Conservation (phyloP, 768 basidiomycete species). For the Calocybe indica region DNA sequence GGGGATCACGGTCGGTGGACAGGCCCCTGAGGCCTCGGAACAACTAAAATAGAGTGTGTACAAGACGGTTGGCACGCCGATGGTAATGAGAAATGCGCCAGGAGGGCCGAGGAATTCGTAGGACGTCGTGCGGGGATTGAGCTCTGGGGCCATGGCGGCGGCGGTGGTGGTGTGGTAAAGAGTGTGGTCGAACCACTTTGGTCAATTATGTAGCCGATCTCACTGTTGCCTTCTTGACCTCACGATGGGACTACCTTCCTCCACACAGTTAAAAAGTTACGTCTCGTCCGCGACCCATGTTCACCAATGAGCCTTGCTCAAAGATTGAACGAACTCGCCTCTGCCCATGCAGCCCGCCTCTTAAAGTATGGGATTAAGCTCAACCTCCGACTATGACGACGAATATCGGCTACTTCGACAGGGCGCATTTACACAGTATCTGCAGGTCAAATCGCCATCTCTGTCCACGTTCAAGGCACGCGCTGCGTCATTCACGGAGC, state of each 20-base stretch:
- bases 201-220: no score
- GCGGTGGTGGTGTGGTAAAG: no score
- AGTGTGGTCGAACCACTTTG: no score
- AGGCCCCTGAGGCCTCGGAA: constrained; percentile 57
- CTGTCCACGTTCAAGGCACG: constrained; percentile 6
- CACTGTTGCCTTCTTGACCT: no score
- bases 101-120: constrained; percentile 85
- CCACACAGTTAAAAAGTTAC: background rate
- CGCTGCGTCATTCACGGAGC: background rate
- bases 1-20: constrained; percentile 50
- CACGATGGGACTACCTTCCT: no score
- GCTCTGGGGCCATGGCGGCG: constrained; percentile 20
- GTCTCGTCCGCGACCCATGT: background rate
- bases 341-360: background rate
- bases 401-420: constrained; percentile 69
- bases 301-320: background rate
- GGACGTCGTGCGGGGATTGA: constrained; percentile 65
- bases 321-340: background rate
- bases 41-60: constrained; percentile 78
- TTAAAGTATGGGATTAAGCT: background rate
- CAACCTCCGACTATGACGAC: constrained; percentile 34
- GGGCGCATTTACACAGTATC: constrained; percentile 58
- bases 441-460: constrained; percentile 25
- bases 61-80: constrained; percentile 63
- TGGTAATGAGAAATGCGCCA: constrained; percentile 64